A percentile compares a stretch with the other conserved stretches of the same genome.
Conservation (phyloP, 345 rosid species). For the Eucalyptus caleyi region DNA sequence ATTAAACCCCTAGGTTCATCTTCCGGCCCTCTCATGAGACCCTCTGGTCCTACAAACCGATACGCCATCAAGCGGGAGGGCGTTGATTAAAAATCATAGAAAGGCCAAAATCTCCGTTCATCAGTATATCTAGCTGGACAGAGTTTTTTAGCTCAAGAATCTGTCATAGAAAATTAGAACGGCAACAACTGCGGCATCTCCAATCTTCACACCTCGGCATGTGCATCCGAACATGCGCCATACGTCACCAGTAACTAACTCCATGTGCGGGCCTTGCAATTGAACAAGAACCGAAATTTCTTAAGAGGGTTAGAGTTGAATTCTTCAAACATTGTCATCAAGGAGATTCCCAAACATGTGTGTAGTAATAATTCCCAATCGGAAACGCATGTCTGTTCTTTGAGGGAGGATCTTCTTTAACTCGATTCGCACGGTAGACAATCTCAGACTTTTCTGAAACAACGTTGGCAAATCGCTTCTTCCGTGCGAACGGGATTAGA, state of each 20-base stretch:
- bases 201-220: neutral
- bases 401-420: neutral
- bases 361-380: neutral
- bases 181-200: neutral
- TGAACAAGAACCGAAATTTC: neutral
- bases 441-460: neutral
- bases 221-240: neutral
- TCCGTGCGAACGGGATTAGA: neutral
- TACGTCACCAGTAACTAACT: neutral
- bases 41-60: neutral
- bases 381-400: neutral
- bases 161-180: neutral
- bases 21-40: neutral
- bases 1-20: neutral
- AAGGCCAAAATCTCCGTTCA: neutral
- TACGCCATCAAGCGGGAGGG: neutral
- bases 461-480: neutral
- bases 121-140: neutral
- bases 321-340: neutral
- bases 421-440: neutral
- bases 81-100: neutral
- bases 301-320: neutral
- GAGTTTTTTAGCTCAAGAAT: neutral
- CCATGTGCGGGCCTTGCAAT: neutral
- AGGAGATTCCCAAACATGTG: neutral